phyloP scores from a whole-genome alignment of 768 basidiomycete species.

The Mrakia hoshinonis region DNA sequence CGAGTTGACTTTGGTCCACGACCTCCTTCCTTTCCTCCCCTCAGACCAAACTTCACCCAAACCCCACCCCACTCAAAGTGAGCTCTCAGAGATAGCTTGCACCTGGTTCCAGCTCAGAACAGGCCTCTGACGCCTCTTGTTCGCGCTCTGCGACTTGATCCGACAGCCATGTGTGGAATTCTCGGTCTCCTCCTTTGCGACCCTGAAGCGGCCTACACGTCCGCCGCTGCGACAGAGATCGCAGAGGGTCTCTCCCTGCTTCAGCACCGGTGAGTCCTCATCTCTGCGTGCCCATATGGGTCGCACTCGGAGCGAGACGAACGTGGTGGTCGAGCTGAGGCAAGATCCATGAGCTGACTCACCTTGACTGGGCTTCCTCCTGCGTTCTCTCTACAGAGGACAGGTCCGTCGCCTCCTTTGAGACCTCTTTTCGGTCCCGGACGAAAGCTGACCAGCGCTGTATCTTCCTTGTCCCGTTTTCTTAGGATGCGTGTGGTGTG shows the following conservation, averaged over 20 bases:
- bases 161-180: constrained; percentile 69
- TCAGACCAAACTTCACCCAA: too few species aligned
- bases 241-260: constrained; percentile 89
- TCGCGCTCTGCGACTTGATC: neutral
- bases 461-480: neutral
- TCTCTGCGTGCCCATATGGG: neutral
- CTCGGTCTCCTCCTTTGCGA: constrained; percentile 79
- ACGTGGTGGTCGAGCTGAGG: neutral
- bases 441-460: neutral
- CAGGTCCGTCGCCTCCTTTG: constrained; percentile 19
- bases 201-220: constrained; percentile 45
- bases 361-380: neutral
- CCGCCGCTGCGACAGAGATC: constrained; percentile 74
- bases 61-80: too few species aligned
- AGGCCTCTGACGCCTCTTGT: neutral
- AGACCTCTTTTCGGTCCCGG: neutral
- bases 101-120: neutral
- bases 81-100: neutral
- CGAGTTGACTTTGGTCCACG: too few species aligned
- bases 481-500: constrained; percentile 92
- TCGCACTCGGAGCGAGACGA: constrained; percentile 50
- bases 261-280: constrained; percentile 56
- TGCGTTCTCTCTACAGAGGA: constrained; percentile 16
- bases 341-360: constrained; percentile 1
- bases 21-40: too few species aligned